Evolutionary conservation across 129 eudicot genomes (phyloP).

Genomic region (Flaveria trinervia): DNA sequence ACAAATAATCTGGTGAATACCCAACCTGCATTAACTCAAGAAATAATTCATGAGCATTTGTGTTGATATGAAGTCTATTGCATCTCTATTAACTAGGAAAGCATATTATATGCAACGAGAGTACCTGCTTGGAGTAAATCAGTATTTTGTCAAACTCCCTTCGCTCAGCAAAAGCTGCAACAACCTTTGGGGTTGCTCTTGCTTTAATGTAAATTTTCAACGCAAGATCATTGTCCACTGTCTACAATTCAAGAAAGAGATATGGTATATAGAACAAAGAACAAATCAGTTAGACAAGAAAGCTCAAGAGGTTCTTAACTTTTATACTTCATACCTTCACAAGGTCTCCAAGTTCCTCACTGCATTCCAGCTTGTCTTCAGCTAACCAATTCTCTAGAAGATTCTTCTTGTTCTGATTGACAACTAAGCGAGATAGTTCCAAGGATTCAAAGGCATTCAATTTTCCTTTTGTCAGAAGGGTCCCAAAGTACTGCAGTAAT

Average conservation of each 20-base stretch:
- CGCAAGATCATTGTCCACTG: constrained; percentile 98
- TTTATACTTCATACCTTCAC: constrained; percentile 63
- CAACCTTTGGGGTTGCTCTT: constrained; percentile 98
- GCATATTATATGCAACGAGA: neutral
- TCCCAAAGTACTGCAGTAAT: constrained; percentile 92
- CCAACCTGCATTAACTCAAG: constrained; percentile 71
- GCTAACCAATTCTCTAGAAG: constrained; percentile 98
- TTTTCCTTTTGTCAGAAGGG: constrained; percentile 89
- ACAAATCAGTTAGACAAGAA: constrained; percentile 1
- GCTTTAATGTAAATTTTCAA: constrained; percentile 95
- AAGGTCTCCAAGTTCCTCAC: constrained; percentile 99
- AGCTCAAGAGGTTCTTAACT: neutral
- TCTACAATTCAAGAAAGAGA: constrained; percentile 43
- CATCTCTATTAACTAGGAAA: neutral
- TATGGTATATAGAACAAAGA: constrained; percentile 6
- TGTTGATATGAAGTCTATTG: neutral
- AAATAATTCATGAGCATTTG: neutral
- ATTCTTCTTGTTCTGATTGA: constrained; percentile 96
- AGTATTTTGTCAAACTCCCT: constrained; percentile 96
- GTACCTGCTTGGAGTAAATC: constrained; percentile 96
- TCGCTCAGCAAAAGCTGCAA: constrained; percentile 99
- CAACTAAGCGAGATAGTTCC: constrained; percentile 98
- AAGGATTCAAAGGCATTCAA: constrained; percentile 94
- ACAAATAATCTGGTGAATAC: constrained; percentile 95
- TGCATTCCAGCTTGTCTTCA: constrained; percentile 95